Evolutionary conservation across 208 protist genomes (phyloP), one percentile per base, ranked within the genome.

Genomic region (Lotmaria passim): DNA sequence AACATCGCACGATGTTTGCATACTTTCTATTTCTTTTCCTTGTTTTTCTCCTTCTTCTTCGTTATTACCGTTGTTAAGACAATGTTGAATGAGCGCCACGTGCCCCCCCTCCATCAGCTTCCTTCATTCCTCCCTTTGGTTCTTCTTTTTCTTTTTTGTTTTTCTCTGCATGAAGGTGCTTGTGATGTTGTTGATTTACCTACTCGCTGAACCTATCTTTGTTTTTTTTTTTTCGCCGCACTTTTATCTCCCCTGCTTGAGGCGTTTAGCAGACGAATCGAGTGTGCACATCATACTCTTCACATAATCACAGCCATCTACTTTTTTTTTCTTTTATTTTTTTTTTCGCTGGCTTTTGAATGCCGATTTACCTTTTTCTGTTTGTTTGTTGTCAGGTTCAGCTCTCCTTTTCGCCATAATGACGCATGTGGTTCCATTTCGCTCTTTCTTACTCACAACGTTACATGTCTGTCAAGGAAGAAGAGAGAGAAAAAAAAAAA

Each of bases 341-440:
- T 48, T 48, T 48, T 48, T 14, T 17, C n/a, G 7, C 47, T 38
- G n/a, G n/a, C n/a, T n/a, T n/a, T n/a, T n/a, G n/a, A n/a, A n/a
- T n/a, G n/a, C n/a, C n/a, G n/a, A n/a, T 39, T 31, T 68, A 28
- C 36, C 51, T 59, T 48, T 51, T 33, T 69, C 43, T 76, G 55
- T 0, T 69, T 69, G 38, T 34, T 44, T 33, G 38, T 71, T 28
- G n/a, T 8, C 0, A 7, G 3, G 30, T 57, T 12, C 28, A 39
- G 23, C 15, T 46, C 31, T 63, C 21, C 21, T 14, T 39, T 12
- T 39, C 36, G 36, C 36, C 12, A n/a, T n/a, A n/a, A n/a, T n/a
- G n/a, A n/a, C n/a, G n/a, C n/a, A n/a, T n/a, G n/a, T n/a, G n/a
- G n/a, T n/a, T n/a, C n/a, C n/a, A n/a, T 12, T 39, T 39, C 36